These are phyloP conservation scores for Cutaneotrichosporon mucoides DNA, from an alignment of 1,284 basidiomycete genomes.

Conservation along the genomic window DNA sequence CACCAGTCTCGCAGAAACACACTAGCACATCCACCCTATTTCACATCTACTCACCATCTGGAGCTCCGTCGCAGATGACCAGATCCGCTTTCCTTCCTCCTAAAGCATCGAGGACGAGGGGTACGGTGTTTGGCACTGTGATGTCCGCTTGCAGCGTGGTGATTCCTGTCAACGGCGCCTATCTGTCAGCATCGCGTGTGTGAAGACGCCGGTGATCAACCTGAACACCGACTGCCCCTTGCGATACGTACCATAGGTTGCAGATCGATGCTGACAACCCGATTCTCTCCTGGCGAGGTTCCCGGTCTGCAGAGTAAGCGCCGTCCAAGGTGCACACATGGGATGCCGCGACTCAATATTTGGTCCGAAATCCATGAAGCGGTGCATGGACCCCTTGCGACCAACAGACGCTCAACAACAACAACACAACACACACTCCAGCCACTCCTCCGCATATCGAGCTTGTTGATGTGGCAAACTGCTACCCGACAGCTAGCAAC, in stretches of 20 bases:
- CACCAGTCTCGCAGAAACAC: too few species aligned
- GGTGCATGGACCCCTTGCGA: too few species aligned
- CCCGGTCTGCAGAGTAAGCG: constrained; percentile 11
- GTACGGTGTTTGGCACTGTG: constrained; percentile 54
- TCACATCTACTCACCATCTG: constrained; percentile 50
- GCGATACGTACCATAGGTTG: constrained; percentile 60
- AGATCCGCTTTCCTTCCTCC: constrained; percentile 53
- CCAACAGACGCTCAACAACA: too few species aligned
- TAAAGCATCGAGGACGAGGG: constrained; percentile 53
- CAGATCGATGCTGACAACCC: constrained; percentile 56
- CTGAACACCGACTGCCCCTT: too few species aligned
- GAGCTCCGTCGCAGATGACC: constrained; percentile 59
- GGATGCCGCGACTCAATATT: too few species aligned
- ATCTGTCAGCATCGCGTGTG: neutral
- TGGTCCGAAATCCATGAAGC: too few species aligned
- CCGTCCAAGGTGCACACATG: neutral
- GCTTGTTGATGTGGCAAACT: too few species aligned
- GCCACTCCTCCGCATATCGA: too few species aligned
- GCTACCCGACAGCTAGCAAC: too few species aligned
- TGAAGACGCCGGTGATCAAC: neutral
- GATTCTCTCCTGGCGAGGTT: constrained; percentile 22
- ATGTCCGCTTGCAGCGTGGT: constrained; percentile 57
- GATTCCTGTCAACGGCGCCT: constrained; percentile 55
- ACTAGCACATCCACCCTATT: too few species aligned
- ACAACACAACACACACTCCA: too few species aligned